Percentiles rank a stretch among this genome's conserved stretches.
Evolutionary conservation across 306 rosid genomes (phyloP).

Genomic region (Glycine latifolia): DNA sequence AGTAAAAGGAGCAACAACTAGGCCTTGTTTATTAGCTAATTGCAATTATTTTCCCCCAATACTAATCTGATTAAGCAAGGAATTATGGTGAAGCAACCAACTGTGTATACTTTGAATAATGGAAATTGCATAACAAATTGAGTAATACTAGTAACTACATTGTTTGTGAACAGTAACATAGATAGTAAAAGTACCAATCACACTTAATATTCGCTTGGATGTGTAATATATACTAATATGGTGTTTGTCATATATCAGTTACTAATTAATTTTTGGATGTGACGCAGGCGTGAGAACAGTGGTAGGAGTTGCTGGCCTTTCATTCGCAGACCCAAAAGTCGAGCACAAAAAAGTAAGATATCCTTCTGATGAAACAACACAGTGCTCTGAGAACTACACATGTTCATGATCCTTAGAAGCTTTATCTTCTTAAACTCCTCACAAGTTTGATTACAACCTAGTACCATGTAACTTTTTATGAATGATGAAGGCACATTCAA

Average conservation of each 20-base stretch:
- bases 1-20: not conserved
- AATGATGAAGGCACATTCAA: not conserved
- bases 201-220: not conserved
- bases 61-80: not conserved
- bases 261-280: slow-evolving; percentile 17
- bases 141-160: not conserved
- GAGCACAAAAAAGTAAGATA: slow-evolving; percentile 39
- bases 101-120: not conserved
- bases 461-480: slow-evolving; percentile 23
- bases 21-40: slow-evolving; percentile 9
- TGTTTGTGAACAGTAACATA: not conserved
- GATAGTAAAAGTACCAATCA: not conserved
- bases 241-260: slow-evolving; percentile 1
- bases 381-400: not conserved
- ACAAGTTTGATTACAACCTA: not conserved
- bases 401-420: slow-evolving; percentile 30
- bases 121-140: not conserved
- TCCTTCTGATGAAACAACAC: slow-evolving; percentile 5
- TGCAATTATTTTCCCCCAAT: slow-evolving; percentile 19
- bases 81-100: not conserved
- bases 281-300: slow-evolving; percentile 57
- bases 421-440: slow-evolving; percentile 32
- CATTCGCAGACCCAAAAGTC: slow-evolving; percentile 47
- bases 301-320: slow-evolving; percentile 57
- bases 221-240: not conserved